Evolutionary conservation across 495 filamentous ascomycete species (phyloP).

Genomic region (Echria macrotheca): DNA sequence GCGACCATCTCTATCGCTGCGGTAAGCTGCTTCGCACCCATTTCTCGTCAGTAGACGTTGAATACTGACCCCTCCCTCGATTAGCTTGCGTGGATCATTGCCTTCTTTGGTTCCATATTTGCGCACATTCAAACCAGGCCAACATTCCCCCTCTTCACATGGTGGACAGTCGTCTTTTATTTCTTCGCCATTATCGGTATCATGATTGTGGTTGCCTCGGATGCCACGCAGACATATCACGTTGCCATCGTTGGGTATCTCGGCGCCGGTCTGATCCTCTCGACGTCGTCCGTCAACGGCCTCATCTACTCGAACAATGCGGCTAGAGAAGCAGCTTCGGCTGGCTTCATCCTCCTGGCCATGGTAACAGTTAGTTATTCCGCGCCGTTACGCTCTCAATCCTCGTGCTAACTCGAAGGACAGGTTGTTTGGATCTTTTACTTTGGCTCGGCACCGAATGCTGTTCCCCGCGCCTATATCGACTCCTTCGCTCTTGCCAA

Average conservation of each 20-base stretch:
- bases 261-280: constrained; percentile 72
- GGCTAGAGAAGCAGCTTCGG: constrained; percentile 78
- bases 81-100: constrained; percentile 91
- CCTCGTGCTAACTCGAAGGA: constrained; percentile 12
- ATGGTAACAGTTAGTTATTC: constrained; percentile 75
- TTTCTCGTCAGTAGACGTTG: neutral
- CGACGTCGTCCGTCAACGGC: constrained; percentile 75
- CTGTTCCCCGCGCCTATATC: constrained; percentile 82
- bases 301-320: constrained; percentile 65
- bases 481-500: constrained; percentile 96
- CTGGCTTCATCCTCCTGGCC: constrained; percentile 91
- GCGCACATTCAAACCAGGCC: constrained; percentile 43
- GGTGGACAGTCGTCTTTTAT: constrained; percentile 86
- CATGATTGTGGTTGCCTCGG: constrained; percentile 71
- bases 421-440: constrained; percentile 99
- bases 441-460: constrained; percentile 87
- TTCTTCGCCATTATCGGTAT: constrained; percentile 76
- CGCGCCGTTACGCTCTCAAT: neutral
- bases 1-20: constrained; percentile 88
- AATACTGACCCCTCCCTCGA: constrained; percentile 19
- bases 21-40: constrained; percentile 48
- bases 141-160: constrained; percentile 74
- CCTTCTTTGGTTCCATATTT: constrained; percentile 80
- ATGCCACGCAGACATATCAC: constrained; percentile 78
- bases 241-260: constrained; percentile 90